Evolutionary conservation across 2,329 filamentous ascomycete genomes (phyloP), one percentile per base, ranked within the genome.

Genomic region (Corinectria fuckeliana): DNA sequence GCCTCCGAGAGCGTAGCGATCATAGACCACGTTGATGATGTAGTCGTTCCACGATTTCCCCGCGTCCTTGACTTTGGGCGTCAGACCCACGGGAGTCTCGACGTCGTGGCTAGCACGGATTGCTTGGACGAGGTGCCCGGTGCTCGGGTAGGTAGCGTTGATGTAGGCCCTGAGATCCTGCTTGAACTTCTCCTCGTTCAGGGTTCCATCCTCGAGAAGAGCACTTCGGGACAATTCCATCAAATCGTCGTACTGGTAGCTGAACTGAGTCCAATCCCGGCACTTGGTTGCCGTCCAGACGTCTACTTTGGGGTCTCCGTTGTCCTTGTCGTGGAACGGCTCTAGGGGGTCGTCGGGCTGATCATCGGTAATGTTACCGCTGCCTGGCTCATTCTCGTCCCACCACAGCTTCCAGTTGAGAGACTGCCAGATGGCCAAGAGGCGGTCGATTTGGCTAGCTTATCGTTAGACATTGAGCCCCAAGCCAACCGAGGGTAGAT

Each of bases 381-480:
- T 44, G 8, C 32, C n/a, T 25, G 44, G 39, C 36, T 56, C 44
- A 10, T 39, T 47, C 18, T 32, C 23, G 18, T 62, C 50, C 21
- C 26, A 65, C 61, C 63, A 65, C 5, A 18, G 11, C 8, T 62
- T 7, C 58, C 58, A 62, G 50, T 64, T 45, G 0, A 65, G 11
- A 3, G n/a, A 25, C 20, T 62, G 60, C 61, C 61, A 64, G 26
- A 64, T 62, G 9, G 61, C 51, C 1, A 64, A 9, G 1, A 64
- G 41, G 5, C 59, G 59, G 36, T 64, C 61, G 2, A 64, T 63
- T 13, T 62, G 52, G 2, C 48, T 61, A 8, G n/a, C 3, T 8
- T 3, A 9, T 4, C 3, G 56, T 58, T 10, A 58, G 44, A 6
- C 13, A 14, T 38, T 21, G 0, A 30, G n/a, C n/a, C 5, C 3